Percentiles rank a stretch among this genome's conserved stretches.
These are phyloP conservation scores for Scedosporium aurantiacum DNA, from an alignment of 2,329 filamentous ascomycete genomes.

Conservation along the genomic window DNA sequence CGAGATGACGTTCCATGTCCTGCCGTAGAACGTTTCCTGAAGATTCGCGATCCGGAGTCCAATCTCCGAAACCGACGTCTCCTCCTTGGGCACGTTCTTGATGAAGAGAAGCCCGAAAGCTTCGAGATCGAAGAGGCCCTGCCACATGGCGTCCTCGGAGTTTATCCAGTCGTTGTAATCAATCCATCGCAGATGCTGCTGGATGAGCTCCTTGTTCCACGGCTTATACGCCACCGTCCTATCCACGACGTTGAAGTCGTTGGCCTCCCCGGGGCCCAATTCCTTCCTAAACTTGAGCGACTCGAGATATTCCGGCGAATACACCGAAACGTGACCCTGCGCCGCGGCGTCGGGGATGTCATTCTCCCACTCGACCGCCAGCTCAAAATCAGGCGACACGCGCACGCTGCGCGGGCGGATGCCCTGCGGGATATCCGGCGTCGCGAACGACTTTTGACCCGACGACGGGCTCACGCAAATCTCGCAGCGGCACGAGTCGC, in stretches of 20 bases:
- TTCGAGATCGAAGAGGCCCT: slow-evolving; percentile 51
- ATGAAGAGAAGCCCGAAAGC: slow-evolving; percentile 67
- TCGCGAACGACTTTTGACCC: slow-evolving; percentile 44
- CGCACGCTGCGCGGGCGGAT: slow-evolving; percentile 22
- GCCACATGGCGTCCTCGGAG: slow-evolving; percentile 42
- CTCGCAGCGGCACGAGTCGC: slow-evolving; percentile 43
- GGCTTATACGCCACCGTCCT: slow-evolving; percentile 17
- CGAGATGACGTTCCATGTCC: slow-evolving; percentile 79
- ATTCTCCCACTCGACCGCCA: slow-evolving; percentile 50
- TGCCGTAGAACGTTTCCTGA: slow-evolving; percentile 82
- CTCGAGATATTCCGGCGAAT: slow-evolving; percentile 17
- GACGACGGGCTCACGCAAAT: slow-evolving; percentile 45
- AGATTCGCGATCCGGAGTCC: slow-evolving; percentile 64
- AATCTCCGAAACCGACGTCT: slow-evolving; percentile 55
- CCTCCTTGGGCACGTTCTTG: slow-evolving; percentile 57
- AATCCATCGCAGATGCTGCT: slow-evolving; percentile 41
- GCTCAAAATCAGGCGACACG: slow-evolving; percentile 24
- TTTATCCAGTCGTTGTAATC: slow-evolving; percentile 63
- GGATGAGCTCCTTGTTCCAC: slow-evolving; percentile 30
- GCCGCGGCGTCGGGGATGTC: slow-evolving; percentile 25
- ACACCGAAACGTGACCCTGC: slow-evolving; percentile 24
- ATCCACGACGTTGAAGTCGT: slow-evolving; percentile 12
- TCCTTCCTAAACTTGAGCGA: slow-evolving; percentile 7
- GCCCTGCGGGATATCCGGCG: slow-evolving; percentile 25
- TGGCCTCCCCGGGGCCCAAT: background rate